These are phyloP conservation scores for Corniculantispora saksenae DNA, from an alignment of 2,329 filamentous ascomycete species.

Conservation along the genomic window DNA sequence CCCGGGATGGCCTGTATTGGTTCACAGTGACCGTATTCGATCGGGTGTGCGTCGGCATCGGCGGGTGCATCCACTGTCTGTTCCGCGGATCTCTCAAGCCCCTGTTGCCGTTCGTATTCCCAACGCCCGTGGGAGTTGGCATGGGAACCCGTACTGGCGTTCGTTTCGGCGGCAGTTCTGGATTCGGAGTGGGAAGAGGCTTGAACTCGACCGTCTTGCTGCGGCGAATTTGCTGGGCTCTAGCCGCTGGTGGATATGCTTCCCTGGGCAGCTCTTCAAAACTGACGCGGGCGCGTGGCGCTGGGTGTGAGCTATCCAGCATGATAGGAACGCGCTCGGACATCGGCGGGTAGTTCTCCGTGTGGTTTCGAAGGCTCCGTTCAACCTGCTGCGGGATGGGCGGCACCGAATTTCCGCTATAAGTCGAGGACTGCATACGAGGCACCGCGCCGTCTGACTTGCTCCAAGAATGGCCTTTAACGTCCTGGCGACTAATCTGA, in stretches of 20 bases:
- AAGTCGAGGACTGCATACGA: neutral
- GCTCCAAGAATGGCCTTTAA: neutral
- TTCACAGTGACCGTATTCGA: neutral
- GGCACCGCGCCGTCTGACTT: neutral
- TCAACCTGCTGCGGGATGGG: neutral
- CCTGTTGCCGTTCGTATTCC: neutral
- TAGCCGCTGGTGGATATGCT: neutral
- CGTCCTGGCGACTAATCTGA: neutral
- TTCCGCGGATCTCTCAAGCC: neutral
- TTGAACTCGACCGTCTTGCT: constrained; percentile 5
- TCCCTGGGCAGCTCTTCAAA: neutral
- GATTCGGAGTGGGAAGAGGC: constrained; percentile 4
- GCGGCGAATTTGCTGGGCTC: neutral
- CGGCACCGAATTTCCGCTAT: neutral
- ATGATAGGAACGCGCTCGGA: constrained; percentile 1
- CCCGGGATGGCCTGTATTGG: neutral
- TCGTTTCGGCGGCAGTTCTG: constrained; percentile 4
- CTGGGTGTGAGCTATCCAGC: neutral
- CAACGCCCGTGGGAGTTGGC: neutral
- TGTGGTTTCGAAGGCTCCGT: neutral
- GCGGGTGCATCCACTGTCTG: neutral
- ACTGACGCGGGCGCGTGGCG: neutral
- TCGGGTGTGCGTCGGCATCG: constrained; percentile 1
- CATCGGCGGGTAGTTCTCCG: neutral
- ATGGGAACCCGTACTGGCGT: neutral